Evolutionary conservation across 768 basidiomycete genomes (phyloP).

Genomic region (Amanita pseudoporphyria): DNA sequence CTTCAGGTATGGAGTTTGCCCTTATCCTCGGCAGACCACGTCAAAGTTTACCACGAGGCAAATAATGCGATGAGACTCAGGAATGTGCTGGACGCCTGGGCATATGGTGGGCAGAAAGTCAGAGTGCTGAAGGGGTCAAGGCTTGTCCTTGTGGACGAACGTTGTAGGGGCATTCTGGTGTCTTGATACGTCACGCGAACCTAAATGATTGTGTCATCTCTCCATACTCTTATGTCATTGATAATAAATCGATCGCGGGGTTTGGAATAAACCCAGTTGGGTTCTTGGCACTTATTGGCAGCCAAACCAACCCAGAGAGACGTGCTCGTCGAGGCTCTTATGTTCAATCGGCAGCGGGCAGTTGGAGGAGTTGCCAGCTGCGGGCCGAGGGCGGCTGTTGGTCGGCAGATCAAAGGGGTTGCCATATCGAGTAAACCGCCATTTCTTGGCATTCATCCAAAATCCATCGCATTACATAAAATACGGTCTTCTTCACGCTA

Average conservation of each 20-base stretch:
- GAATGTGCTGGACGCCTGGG: conserved; percentile 42
- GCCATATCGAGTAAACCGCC: neutral
- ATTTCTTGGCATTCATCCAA: neutral
- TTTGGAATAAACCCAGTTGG: neutral
- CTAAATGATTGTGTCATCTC: too few species aligned
- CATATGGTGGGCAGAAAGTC: conserved; percentile 25
- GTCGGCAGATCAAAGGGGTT: neutral
- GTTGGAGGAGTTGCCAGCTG: neutral
- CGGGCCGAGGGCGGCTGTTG: neutral
- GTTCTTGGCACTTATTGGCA: neutral
- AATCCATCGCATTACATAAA: neutral
- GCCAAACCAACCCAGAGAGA: neutral
- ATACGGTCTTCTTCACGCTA: neutral
- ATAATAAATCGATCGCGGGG: too few species aligned
- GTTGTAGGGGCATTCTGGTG: conserved; percentile 35
- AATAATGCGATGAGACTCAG: conserved; percentile 37
- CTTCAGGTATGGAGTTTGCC: conserved; percentile 10
- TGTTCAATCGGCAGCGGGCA: neutral
- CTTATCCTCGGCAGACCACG: conserved; percentile 32
- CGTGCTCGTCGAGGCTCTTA: neutral
- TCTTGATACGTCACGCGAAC: conserved; percentile 16
- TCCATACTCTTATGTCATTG: too few species aligned
- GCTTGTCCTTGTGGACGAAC: conserved; percentile 38
- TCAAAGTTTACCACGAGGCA: conserved; percentile 54
- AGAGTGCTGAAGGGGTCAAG: conserved; percentile 38